These are phyloP conservation scores for Aegilops speltoides DNA, from an alignment of 176 grass and related monocot species.

Conservation along the genomic window DNA sequence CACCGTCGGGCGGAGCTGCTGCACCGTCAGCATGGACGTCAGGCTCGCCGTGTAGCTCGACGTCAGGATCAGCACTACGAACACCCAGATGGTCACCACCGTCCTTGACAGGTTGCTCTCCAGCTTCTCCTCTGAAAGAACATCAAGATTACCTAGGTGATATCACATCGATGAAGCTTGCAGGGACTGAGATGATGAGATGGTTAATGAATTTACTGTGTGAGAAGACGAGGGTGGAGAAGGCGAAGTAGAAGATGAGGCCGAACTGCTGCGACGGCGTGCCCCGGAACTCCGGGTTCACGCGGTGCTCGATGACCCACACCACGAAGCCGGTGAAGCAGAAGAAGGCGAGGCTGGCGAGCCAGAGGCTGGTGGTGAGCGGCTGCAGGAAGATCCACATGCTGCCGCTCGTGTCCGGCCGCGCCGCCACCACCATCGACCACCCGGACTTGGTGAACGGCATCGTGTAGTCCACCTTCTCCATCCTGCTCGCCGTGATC, in stretches of 20 bases:
- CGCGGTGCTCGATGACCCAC: no score
- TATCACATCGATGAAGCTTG: background rate
- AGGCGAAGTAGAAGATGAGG: no score
- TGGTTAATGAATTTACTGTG: conserved; percentile 13
- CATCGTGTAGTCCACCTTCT: conserved; percentile 65
- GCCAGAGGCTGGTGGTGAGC: background rate
- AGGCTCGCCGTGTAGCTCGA: conserved; percentile 96
- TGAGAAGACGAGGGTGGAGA: no score
- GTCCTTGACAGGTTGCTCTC: conserved; percentile 65
- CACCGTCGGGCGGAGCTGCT: conserved; percentile 43
- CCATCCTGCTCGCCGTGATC: conserved; percentile 56
- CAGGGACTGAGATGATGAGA: background rate
- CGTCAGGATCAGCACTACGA: no score
- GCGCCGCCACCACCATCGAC: conserved; percentile 59
- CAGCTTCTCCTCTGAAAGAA: conserved; percentile 71
- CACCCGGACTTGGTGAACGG: conserved; percentile 79
- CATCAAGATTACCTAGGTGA: no score
- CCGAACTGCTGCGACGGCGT: no score
- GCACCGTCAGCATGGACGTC: conserved; percentile 92
- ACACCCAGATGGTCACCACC: no score
- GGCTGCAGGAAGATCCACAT: conserved; percentile 86
- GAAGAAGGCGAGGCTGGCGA: no score
- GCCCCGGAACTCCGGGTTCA: no score
- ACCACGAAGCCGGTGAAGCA: no score
- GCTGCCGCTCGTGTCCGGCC: conserved; percentile 29